These are phyloP conservation scores for Cavenderia fasciculata DNA, from an alignment of 78 protist species.

Conservation along the genomic window DNA sequence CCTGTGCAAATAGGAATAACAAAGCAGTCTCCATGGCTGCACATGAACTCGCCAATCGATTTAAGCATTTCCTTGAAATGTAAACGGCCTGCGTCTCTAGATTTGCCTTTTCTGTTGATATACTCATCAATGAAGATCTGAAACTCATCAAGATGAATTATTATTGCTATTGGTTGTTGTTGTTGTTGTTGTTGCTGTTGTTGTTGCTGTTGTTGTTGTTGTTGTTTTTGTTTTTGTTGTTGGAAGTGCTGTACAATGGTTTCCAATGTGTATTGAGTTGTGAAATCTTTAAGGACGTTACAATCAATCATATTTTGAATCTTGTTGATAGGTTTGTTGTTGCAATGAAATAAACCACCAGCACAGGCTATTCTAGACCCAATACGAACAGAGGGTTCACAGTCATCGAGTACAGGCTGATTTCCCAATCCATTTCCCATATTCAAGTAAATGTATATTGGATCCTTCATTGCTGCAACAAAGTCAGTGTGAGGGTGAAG, in stretches of 20 bases:
- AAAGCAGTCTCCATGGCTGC: not conserved
- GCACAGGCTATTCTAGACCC: not conserved
- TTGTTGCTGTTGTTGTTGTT: too few relatives aligned
- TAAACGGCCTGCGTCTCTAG: not conserved
- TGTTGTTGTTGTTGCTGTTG: too few relatives aligned
- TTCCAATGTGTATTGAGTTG: not conserved
- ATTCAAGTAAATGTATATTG: not conserved
- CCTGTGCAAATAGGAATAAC: not conserved
- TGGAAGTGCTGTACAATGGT: not conserved
- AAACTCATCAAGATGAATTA: not conserved
- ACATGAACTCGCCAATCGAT: not conserved
- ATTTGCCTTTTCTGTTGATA: not conserved
- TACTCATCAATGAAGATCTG: not conserved
- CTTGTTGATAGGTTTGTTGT: not conserved
- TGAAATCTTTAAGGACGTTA: not conserved
- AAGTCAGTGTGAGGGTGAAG: not conserved
- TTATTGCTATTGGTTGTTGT: not conserved
- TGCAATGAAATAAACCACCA: not conserved
- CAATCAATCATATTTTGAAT: not conserved
- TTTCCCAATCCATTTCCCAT: not conserved
- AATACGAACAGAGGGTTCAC: not conserved
- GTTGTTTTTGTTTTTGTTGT: too few relatives aligned
- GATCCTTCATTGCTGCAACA: not conserved
- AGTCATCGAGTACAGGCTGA: not conserved
- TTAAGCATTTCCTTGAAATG: not conserved